Percentiles rank a stretch among this genome's conserved stretches.
phyloP scores from a whole-genome alignment of 306 rosid genomes.

The Sicyos baderoa region DNA sequence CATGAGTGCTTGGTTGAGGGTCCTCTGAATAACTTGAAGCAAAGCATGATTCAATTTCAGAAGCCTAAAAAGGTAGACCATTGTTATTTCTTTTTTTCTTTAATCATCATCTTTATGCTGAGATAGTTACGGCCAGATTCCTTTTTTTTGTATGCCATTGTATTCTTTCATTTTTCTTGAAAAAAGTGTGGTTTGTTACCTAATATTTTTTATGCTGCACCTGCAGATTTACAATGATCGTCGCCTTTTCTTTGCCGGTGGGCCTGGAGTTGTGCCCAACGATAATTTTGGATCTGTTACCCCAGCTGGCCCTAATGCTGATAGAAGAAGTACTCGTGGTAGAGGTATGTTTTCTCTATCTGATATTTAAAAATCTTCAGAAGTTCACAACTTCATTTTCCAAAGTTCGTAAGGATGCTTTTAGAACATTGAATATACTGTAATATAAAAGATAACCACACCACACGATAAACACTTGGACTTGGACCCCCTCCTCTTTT shows the following conservation, averaged over 20 bases:
- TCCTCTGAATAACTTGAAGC: slow-evolving; percentile 89
- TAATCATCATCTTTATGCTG: background rate
- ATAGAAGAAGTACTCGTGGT: slow-evolving; percentile 70
- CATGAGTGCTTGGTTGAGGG: slow-evolving; percentile 99
- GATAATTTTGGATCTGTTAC: slow-evolving; percentile 61
- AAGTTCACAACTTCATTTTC: background rate
- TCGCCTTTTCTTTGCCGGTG: slow-evolving; percentile 82
- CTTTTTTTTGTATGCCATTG: background rate
- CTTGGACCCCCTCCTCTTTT: too few species aligned
- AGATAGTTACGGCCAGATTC: background rate
- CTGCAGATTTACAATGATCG: slow-evolving; percentile 88
- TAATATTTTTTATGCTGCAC: background rate
- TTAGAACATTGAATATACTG: too few species aligned
- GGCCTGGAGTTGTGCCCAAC: slow-evolving; percentile 73
- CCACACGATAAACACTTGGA: too few species aligned
- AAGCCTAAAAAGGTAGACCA: slow-evolving; percentile 85
- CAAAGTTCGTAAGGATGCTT: background rate
- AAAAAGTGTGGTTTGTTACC: background rate
- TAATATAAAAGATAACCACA: too few species aligned
- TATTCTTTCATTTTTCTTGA: background rate
- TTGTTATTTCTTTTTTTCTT: background rate
- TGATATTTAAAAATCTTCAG: background rate
- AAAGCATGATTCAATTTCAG: slow-evolving; percentile 98
- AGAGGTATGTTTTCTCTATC: slow-evolving; percentile 56
- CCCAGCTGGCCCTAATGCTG: slow-evolving; percentile 50